These are phyloP conservation scores for Serendipita sp. DNA, from an alignment of 1,284 basidiomycete species.

Conservation along the genomic window DNA sequence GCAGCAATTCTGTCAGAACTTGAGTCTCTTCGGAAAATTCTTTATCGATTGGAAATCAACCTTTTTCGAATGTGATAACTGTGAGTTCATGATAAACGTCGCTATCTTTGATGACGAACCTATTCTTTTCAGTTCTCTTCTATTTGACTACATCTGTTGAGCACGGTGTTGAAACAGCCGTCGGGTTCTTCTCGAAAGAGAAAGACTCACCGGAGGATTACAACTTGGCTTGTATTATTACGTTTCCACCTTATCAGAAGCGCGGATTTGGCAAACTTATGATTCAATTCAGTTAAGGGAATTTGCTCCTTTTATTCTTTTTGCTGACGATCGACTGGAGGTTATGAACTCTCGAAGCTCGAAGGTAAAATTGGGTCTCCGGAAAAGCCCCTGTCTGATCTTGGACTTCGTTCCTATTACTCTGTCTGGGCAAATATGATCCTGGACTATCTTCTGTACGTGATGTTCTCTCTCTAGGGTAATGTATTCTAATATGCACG, in stretches of 20 bases:
- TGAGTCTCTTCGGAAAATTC: constrained; percentile 93
- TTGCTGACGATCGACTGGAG: constrained; percentile 26
- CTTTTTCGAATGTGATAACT: constrained; percentile 84
- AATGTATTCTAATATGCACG: constrained; percentile 24
- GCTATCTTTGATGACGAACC: not conserved
- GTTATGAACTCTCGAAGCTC: constrained; percentile 79
- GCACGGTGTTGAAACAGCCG: constrained; percentile 37
- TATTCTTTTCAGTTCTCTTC: constrained; percentile 54
- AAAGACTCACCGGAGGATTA: constrained; percentile 93
- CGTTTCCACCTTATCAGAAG: constrained; percentile 84
- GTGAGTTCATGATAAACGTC: constrained; percentile 26
- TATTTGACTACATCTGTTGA: constrained; percentile 86
- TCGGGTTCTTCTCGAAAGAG: constrained; percentile 98
- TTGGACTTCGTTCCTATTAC: constrained; percentile 83
- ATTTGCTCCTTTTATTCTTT: constrained; percentile 17
- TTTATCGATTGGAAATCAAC: constrained; percentile 98
- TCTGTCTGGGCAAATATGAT: constrained; percentile 57
- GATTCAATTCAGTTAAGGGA: constrained; percentile 81
- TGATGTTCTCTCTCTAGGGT: constrained; percentile 71
- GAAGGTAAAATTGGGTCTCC: constrained; percentile 78
- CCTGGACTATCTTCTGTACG: constrained; percentile 31
- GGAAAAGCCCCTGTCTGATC: constrained; percentile 85
- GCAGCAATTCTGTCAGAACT: constrained; percentile 89
- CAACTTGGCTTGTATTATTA: constrained; percentile 94
- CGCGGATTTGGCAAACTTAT: constrained; percentile 87